Conservation (phyloP, 164 flowering plant genomes). For the Macadamia integrifolia region DNA sequence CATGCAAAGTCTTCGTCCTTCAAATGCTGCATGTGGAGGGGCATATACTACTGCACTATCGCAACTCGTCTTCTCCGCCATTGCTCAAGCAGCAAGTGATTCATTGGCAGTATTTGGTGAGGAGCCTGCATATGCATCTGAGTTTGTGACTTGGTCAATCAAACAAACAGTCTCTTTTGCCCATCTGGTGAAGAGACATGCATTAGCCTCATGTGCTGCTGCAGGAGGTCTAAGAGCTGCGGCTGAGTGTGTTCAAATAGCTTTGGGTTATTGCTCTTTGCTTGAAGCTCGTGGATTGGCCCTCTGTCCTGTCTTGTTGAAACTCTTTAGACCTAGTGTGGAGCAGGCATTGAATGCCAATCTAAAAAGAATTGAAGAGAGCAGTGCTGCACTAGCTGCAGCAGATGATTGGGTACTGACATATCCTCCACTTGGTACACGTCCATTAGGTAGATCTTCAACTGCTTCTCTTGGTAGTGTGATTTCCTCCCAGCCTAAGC, state of each 20-base stretch:
- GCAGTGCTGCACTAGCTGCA: slow-evolving; percentile 92
- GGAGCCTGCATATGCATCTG: slow-evolving; percentile 76
- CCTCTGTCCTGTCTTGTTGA: slow-evolving; percentile 74
- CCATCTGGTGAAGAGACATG: slow-evolving; percentile 76
- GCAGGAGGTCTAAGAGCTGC: slow-evolving; percentile 94
- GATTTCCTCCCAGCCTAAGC: slow-evolving; percentile 56
- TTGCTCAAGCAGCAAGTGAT: slow-evolving; percentile 92
- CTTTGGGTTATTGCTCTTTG: slow-evolving; percentile 87
- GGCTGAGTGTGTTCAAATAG: slow-evolving; percentile 92
- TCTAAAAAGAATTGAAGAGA: slow-evolving; percentile 82
- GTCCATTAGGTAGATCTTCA: slow-evolving; percentile 48
- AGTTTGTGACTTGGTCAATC: slow-evolving; percentile 93
- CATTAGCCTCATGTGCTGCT: slow-evolving; percentile 82
- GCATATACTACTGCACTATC: slow-evolving; percentile 90
- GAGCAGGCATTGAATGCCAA: slow-evolving; percentile 88
- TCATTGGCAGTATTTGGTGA: slow-evolving; percentile 73
- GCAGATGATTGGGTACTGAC: slow-evolving; percentile 93
- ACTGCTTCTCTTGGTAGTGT: slow-evolving; percentile 33
- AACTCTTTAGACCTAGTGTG: slow-evolving; percentile 83
- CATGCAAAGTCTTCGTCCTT: slow-evolving; percentile 73
- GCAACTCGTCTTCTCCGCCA: slow-evolving; percentile 83
- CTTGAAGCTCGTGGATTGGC: slow-evolving; percentile 88
- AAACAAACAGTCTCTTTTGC: slow-evolving; percentile 82
- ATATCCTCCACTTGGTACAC: slow-evolving; percentile 49
- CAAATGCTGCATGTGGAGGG: slow-evolving; percentile 81